Conservation (phyloP, 2,329 filamentous ascomycete species). For the Exophiala calicioides region DNA sequence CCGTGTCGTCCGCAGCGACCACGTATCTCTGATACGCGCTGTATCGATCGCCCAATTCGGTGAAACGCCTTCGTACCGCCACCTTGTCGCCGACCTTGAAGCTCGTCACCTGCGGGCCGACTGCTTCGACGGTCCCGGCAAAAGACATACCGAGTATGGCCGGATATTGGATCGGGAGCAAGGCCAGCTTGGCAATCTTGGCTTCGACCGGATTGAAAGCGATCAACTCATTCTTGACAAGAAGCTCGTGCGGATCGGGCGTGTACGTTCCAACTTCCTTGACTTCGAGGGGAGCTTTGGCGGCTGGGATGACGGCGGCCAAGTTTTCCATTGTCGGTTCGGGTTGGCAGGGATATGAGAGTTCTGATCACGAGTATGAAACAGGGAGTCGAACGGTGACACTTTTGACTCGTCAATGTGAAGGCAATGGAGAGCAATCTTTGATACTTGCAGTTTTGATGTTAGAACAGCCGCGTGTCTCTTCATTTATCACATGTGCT, state of each 20-base stretch:
- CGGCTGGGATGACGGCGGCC: slow-evolving; percentile 7
- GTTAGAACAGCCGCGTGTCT: too few relatives aligned
- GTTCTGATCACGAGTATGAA: too few relatives aligned
- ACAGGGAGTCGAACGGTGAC: too few relatives aligned
- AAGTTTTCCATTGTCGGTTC: slow-evolving; percentile 6
- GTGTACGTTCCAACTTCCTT: background rate
- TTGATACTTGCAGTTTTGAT: too few relatives aligned
- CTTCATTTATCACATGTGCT: too few relatives aligned
- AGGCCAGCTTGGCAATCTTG: slow-evolving; percentile 6
- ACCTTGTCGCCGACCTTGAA: slow-evolving; percentile 37
- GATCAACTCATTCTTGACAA: slow-evolving; percentile 10
- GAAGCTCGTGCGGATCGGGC: slow-evolving; percentile 3
- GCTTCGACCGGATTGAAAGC: slow-evolving; percentile 6
- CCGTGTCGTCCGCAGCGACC: slow-evolving; percentile 14
- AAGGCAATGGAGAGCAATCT: too few relatives aligned
- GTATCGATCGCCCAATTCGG: slow-evolving; percentile 18
- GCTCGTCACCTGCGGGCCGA: slow-evolving; percentile 35
- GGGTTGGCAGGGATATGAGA: too few relatives aligned
- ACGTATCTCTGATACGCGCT: slow-evolving; percentile 29
- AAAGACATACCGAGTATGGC: slow-evolving; percentile 6
- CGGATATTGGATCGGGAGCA: slow-evolving; percentile 7
- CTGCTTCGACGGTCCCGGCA: slow-evolving; percentile 37
- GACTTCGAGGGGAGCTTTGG: slow-evolving; percentile 10
- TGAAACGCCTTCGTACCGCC: slow-evolving; percentile 10
- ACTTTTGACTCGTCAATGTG: too few relatives aligned